Conservation (phyloP, 2,329 filamentous ascomycete species). For the Penicillium crustosum region DNA sequence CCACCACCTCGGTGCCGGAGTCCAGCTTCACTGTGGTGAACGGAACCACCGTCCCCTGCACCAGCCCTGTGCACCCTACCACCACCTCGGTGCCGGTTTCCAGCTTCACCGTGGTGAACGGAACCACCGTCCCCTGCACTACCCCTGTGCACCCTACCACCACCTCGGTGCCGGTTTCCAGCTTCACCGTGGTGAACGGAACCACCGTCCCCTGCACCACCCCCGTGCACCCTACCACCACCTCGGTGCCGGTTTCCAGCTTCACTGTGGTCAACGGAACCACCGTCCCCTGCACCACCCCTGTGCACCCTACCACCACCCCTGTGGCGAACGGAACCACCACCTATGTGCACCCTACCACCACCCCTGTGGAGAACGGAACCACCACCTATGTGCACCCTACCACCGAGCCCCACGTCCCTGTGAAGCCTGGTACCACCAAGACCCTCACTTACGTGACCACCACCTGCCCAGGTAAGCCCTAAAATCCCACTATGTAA, state of each 20-base stretch:
- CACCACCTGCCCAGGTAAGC: slow-evolving; percentile 37
- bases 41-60: background rate
- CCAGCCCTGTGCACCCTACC: background rate
- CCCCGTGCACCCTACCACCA: background rate
- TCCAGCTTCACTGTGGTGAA: no score
- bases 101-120: no score
- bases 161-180: background rate
- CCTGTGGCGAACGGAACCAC: slow-evolving; percentile 3
- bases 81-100: background rate
- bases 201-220: slow-evolving; percentile 14
- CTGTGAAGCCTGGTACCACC: slow-evolving; percentile 23
- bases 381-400: background rate
- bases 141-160: slow-evolving; percentile 1
- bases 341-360: no score
- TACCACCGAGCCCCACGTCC: slow-evolving; percentile 17
- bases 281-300: slow-evolving; percentile 15
- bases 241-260: background rate
- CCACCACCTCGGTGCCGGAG: background rate
- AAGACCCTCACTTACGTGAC: slow-evolving; percentile 37
- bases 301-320: background rate
- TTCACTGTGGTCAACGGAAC: background rate
- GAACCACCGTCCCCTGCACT: background rate
- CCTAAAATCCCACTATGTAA: background rate
- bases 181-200: background rate
- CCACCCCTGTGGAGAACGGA: no score